A percentile compares a stretch with the other conserved stretches of the same genome.
Conservation (phyloP, 257 asterid genomes). For the Paulownia fortunei region DNA sequence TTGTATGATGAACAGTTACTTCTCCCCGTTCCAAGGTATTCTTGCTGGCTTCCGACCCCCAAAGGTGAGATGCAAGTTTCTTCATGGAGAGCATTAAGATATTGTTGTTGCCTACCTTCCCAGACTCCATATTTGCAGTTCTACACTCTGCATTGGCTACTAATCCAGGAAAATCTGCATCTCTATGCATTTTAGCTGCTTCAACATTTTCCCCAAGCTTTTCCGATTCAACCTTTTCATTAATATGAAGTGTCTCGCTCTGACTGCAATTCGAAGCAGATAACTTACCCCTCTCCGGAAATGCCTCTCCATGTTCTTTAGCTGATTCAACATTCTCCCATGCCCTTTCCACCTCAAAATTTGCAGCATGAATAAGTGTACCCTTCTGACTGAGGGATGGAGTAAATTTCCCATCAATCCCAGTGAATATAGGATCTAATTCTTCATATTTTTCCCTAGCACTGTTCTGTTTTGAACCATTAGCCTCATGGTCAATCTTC, state of each 20-base stretch:
- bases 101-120: slow-evolving; percentile 41
- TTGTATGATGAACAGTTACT: not conserved
- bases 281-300: slow-evolving; percentile 18
- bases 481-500: slow-evolving; percentile 42
- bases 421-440: slow-evolving; percentile 37
- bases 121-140: slow-evolving; percentile 47
- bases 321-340: slow-evolving; percentile 47
- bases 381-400: slow-evolving; percentile 37
- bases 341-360: slow-evolving; percentile 36
- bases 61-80: slow-evolving; percentile 30
- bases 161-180: slow-evolving; percentile 42
- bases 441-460: slow-evolving; percentile 39
- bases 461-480: slow-evolving; percentile 34
- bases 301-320: slow-evolving; percentile 46
- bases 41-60: slow-evolving; percentile 35
- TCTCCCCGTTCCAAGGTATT: slow-evolving; percentile 31
- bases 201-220: slow-evolving; percentile 40
- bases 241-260: slow-evolving; percentile 29
- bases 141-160: slow-evolving; percentile 42
- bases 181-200: slow-evolving; percentile 46
- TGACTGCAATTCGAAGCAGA: slow-evolving; percentile 24
- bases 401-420: slow-evolving; percentile 44
- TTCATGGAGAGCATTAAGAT: slow-evolving; percentile 28
- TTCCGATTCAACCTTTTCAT: slow-evolving; percentile 38
- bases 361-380: slow-evolving; percentile 31